These are phyloP conservation scores for Rubia tinctorum DNA, from an alignment of 305 asterid genomes.

Conservation along the genomic window DNA sequence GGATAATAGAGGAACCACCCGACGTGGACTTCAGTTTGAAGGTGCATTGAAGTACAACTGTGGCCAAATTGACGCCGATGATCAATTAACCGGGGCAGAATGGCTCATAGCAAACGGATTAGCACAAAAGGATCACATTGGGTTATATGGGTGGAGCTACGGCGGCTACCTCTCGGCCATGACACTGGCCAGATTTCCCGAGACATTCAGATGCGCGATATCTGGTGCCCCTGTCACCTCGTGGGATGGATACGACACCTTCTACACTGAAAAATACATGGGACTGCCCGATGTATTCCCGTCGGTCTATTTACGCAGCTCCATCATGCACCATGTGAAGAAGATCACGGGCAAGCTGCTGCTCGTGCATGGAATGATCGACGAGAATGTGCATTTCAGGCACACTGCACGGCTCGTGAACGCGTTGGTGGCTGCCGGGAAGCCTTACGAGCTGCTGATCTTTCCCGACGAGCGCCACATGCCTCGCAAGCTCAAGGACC, in stretches of 20 bases:
- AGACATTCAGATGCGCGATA: slow-evolving; percentile 64
- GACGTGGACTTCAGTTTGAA: slow-evolving; percentile 84
- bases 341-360: slow-evolving; percentile 66
- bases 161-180: slow-evolving; percentile 96
- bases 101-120: slow-evolving; percentile 75
- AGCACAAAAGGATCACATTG: slow-evolving; percentile 59
- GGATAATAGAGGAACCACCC: slow-evolving; percentile 94
- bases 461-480: slow-evolving; percentile 94
- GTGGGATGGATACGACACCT: slow-evolving; percentile 94
- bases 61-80: slow-evolving; percentile 74
- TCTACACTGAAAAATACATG: slow-evolving; percentile 88
- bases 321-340: slow-evolving; percentile 61
- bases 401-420: slow-evolving; percentile 91
- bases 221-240: slow-evolving; percentile 95
- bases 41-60: slow-evolving; percentile 75
- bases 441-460: slow-evolving; percentile 63
- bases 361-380: slow-evolving; percentile 94
- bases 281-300: slow-evolving; percentile 67
- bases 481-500: slow-evolving; percentile 66
- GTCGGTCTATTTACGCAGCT: slow-evolving; percentile 42
- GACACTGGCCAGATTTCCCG: slow-evolving; percentile 62
- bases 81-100: slow-evolving; percentile 76
- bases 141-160: slow-evolving; percentile 90
- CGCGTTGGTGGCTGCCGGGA: slow-evolving; percentile 63
- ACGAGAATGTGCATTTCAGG: slow-evolving; percentile 93